Base-by-base conservation (phyloP, 805 yeast species). In the Schwanniomyces vanrijiae region DNA sequence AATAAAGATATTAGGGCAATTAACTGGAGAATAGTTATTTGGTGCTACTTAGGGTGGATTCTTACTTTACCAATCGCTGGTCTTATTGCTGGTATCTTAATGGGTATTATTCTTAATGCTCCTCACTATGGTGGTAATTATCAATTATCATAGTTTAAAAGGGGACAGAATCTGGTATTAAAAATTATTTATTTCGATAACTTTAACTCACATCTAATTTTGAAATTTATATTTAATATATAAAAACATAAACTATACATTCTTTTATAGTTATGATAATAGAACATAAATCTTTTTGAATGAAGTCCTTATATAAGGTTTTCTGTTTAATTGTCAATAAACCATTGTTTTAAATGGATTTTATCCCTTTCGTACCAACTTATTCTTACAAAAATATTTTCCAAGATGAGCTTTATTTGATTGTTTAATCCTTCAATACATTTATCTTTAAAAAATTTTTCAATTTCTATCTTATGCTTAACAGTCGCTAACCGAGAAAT, bases 61-160 rank as follows among this genome's bases (percentile, higher is more conserved):
- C 58, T 86, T 42, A 86, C 92, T 16, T 70, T 86, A 55, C 91
- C 92, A 34, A 67, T 80, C 57, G 90, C 91, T 11, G 91, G 90
- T 49, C 55, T 86, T 28, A 73, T 86, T 54, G 83, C 90, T 39
- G 92, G 92, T 58, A 52, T 83, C 18, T 50, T 85, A 34, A 81
- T 78, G 53, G 90, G 78, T 37, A 81, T 85, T 43, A 78, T 84
- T 41, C 56, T 84, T 48, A 78, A 85, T 53, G 86, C 91, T 42
- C 90, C 90, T 48, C 58, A 64, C 31, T 51, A 60, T 43, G 76
- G 76, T 6, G 64, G 51, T 10, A 39, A 45, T 16, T 71, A 71
- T 50, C 33, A 44, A n/a, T 42, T 56, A 40, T 39, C 43, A 22
- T 46, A 44, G 28, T 26, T 16, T 34, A 11, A 7, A 28, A 28